Percentiles rank a stretch among this genome's conserved stretches.
These are phyloP conservation scores for Eremothecium gossypii DNA, from an alignment of 1,139 yeast genomes.

Conservation along the genomic window DNA sequence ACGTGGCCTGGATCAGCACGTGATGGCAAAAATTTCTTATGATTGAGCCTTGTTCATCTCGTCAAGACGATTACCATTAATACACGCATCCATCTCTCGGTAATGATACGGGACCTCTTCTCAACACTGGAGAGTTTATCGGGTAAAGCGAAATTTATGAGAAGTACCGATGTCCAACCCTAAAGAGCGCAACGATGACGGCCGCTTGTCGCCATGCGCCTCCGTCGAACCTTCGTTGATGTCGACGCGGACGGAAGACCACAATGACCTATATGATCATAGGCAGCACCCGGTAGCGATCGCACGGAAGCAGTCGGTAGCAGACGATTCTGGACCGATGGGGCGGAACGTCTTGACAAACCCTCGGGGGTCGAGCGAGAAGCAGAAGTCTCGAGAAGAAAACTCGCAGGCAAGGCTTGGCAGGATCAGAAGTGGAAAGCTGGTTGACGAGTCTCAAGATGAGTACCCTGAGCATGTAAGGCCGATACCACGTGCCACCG, in stretches of 20 bases:
- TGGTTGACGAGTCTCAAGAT: constrained; percentile 13
- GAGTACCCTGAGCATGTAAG: constrained; percentile 8
- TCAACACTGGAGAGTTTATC: no score
- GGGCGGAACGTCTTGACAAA: not conserved
- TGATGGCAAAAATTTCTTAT: no score
- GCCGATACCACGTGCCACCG: constrained; percentile 1
- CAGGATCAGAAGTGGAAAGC: constrained; percentile 5
- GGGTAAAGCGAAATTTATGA: not conserved
- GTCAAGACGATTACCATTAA: no score
- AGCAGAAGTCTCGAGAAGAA: not conserved
- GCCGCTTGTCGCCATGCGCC: constrained; percentile 15
- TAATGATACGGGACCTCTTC: no score
- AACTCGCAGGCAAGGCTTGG: not conserved
- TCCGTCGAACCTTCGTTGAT: constrained; percentile 23
- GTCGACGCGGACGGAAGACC: constrained; percentile 33
- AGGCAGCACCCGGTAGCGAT: constrained; percentile 43
- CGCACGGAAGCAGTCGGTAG: constrained; percentile 21
- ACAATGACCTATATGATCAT: constrained; percentile 47
- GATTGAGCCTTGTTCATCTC: no score
- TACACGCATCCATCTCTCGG: no score
- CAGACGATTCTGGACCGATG: not conserved
- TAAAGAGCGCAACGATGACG: not conserved
- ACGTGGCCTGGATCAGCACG: no score
- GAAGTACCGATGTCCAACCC: constrained; percentile 4
- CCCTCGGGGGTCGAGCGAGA: not conserved